Conservation (phyloP, 2,329 filamentous ascomycete species). For the Colletotrichum sublineola region DNA sequence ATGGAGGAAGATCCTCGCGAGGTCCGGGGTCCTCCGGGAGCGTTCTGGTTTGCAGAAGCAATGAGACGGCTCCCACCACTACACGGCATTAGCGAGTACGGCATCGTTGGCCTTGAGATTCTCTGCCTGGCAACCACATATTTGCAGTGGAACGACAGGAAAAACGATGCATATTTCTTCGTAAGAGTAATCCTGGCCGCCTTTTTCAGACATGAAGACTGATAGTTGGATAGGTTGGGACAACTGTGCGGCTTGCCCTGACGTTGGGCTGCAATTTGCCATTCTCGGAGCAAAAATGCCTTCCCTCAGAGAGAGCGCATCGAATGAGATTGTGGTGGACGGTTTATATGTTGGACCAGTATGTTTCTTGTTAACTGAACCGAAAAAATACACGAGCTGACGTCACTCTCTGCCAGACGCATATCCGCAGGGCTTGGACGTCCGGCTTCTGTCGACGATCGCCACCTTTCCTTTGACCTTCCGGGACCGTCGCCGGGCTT, state of each 20-base stretch:
- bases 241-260: conserved; percentile 46
- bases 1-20: conserved; percentile 45
- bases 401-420: conserved; percentile 37
- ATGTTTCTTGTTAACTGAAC: neutral
- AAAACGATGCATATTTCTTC: conserved; percentile 49
- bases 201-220: neutral
- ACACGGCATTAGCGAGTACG: conserved; percentile 46
- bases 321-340: conserved; percentile 49
- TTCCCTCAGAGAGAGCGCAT: conserved; percentile 47
- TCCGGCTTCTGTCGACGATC: conserved; percentile 47
- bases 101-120: conserved; percentile 48
- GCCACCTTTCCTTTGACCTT: conserved; percentile 47
- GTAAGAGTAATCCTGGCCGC: conserved; percentile 22
- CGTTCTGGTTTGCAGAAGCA: conserved; percentile 47
- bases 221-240: conserved; percentile 43
- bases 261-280: conserved; percentile 47
- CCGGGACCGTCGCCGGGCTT: conserved; percentile 46
- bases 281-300: conserved; percentile 45
- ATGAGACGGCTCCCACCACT: conserved; percentile 46
- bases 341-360: conserved; percentile 49
- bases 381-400: neutral
- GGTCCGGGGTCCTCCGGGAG: conserved; percentile 44
- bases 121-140: conserved; percentile 47
- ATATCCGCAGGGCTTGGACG: conserved; percentile 47
- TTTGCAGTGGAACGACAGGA: conserved; percentile 48